Conservation (phyloP, 495 filamentous ascomycete species). For the Entonaema liquescens region DNA sequence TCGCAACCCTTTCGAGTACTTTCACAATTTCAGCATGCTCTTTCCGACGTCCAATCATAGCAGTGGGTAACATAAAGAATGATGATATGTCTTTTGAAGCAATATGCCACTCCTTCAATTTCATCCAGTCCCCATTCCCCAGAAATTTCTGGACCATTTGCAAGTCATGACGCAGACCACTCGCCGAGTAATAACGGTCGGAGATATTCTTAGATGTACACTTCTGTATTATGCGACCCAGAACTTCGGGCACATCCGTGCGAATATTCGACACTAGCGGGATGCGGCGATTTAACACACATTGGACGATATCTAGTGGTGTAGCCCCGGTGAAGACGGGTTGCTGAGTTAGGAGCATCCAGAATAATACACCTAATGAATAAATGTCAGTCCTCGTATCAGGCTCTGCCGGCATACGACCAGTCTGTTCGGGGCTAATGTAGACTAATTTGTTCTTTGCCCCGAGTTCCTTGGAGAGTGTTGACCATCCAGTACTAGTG, state of each 20-base stretch:
- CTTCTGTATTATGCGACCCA: slow-evolving; percentile 83
- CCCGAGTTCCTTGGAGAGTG: slow-evolving; percentile 78
- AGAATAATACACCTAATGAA: slow-evolving; percentile 85
- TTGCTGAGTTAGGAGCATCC: slow-evolving; percentile 81
- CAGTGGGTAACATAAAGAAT: slow-evolving; percentile 81
- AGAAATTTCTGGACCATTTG: slow-evolving; percentile 72
- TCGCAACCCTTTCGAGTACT: slow-evolving; percentile 75
- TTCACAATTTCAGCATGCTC: slow-evolving; percentile 74
- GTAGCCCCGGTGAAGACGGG: slow-evolving; percentile 78
- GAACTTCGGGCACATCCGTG: slow-evolving; percentile 79
- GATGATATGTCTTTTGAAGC: slow-evolving; percentile 82
- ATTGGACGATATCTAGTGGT: slow-evolving; percentile 87
- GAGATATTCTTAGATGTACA: slow-evolving; percentile 87
- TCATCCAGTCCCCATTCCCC: slow-evolving; percentile 74
- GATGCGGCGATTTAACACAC: slow-evolving; percentile 78
- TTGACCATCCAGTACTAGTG: slow-evolving; percentile 83
- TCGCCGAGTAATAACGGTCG: slow-evolving; percentile 85
- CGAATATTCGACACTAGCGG: slow-evolving; percentile 76
- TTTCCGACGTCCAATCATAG: slow-evolving; percentile 79
- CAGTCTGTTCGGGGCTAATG: slow-evolving; percentile 92
- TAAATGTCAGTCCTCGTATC: slow-evolving; percentile 92
- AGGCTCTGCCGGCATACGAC: slow-evolving; percentile 86
- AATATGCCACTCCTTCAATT: slow-evolving; percentile 73
- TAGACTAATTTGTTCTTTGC: slow-evolving; percentile 85
- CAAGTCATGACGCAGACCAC: slow-evolving; percentile 81